These are phyloP conservation scores for Ogataea corticis DNA, from an alignment of 805 yeast genomes.

Conservation along the genomic window DNA sequence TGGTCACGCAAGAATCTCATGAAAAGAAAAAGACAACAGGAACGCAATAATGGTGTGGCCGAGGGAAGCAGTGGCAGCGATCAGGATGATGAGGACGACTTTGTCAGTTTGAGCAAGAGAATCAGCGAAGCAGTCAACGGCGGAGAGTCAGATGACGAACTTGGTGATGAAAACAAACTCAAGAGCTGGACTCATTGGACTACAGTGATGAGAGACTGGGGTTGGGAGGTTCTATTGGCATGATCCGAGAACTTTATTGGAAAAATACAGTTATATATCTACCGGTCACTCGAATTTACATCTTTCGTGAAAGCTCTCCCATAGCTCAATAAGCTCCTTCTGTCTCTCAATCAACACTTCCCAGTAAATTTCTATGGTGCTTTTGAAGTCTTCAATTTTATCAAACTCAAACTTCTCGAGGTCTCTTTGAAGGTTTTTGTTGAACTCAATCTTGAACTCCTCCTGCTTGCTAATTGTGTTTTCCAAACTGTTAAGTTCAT, in stretches of 20 bases:
- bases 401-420: conserved; percentile 69
- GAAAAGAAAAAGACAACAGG: conserved; percentile 29
- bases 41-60: background rate
- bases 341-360: conserved; percentile 92
- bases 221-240: conserved; percentile 69
- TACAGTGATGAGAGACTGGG: conserved; percentile 72
- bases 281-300: conserved; percentile 30
- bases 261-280: background rate
- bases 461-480: conserved; percentile 54
- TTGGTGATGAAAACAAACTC: conserved; percentile 39
- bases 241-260: conserved; percentile 20
- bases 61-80: conserved; percentile 12
- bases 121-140: conserved; percentile 40
- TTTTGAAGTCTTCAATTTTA: conserved; percentile 80
- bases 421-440: conserved; percentile 67
- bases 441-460: conserved; percentile 61
- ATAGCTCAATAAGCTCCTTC: conserved; percentile 84
- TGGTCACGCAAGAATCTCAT: conserved; percentile 63
- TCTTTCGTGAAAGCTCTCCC: conserved; percentile 82
- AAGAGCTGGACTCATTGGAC: conserved; percentile 64
- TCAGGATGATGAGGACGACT: conserved; percentile 21
- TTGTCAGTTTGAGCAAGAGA: conserved; percentile 26
- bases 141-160: conserved; percentile 38
- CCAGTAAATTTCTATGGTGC: conserved; percentile 84
- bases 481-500: conserved; percentile 59